Conservation (phyloP, 75 land plant genomes). For the Cunninghamia lanceolata region DNA sequence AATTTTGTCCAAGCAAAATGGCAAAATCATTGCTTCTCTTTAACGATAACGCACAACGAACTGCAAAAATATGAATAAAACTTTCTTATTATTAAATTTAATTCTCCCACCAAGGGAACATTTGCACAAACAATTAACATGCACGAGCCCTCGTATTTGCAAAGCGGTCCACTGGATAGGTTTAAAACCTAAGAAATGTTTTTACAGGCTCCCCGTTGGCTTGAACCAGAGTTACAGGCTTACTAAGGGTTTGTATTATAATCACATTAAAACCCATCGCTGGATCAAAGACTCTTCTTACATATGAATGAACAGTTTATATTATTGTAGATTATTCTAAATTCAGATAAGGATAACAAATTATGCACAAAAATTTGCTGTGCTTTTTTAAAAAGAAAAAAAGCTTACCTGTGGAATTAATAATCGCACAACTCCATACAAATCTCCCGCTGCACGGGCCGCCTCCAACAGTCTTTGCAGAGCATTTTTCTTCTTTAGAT, state of each 20-base stretch:
- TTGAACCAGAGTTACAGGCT: background rate
- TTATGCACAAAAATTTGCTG: background rate
- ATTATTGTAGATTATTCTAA: background rate
- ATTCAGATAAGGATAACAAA: background rate
- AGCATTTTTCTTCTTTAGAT: background rate
- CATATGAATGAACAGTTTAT: background rate
- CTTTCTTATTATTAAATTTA: no score
- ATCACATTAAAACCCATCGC: background rate
- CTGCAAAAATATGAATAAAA: background rate
- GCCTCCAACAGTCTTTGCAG: constrained; percentile 11
- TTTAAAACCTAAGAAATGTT: background rate
- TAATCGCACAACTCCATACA: constrained; percentile 9
- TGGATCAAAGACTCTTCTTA: background rate
- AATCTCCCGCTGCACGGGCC: background rate
- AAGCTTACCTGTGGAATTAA: constrained; percentile 3
- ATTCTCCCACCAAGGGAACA: background rate
- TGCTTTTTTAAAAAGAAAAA: background rate
- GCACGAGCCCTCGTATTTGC: background rate
- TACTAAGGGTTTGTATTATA: background rate
- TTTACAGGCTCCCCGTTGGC: background rate
- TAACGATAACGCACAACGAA: background rate
- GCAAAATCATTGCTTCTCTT: background rate
- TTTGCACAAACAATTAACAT: background rate
- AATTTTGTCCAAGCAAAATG: background rate
- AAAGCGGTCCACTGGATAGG: background rate